Evolutionary conservation across 306 rosid species (phyloP), one percentile per base, ranked within the genome.

Genomic region (Phaseolus lunatus): DNA sequence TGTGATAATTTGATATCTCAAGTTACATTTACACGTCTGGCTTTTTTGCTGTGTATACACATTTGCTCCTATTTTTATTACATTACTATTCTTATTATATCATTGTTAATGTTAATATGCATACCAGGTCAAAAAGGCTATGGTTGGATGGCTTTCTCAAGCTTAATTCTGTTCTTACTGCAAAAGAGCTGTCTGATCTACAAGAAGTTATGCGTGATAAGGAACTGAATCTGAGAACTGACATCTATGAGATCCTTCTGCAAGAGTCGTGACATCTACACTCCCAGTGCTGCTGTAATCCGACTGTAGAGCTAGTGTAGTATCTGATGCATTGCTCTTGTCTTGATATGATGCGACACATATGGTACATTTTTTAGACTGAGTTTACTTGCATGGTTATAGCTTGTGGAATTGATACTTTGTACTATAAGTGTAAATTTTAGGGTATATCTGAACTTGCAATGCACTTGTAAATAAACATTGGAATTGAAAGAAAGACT

Each of bases 131-230:
- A 43, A 95, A 95, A 80, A 87, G 79, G 79, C 86, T 95, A 65
- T 95, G 98, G 98, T 82, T 95, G 47, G 98, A 95, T 73, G 98
- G 97, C 73, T 95, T 92, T 81, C 86, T 86, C 37, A 89, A 90
- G 79, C 87, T 95, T 73, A 88, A 88, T 75, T 67, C 90, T 9
- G 67, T 86, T 44, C 86, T 95, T 22, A 85, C 88, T 39, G 90
- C 91, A 20, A 95, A 95, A 81, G 97, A 95, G 83, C 92, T 95
- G 44, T 90, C 98, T 22, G 97, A 95, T 90, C 92, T 95, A 23
- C 98, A 95, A 68, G 98, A 95, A 85, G 97, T 95, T 23, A 95
- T 95, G 98, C 91, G 96, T 58, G 98, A 92, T 58, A 95, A 95
- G 86, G 97, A 95, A 52, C 81, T 95, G 77, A 94, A 94, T 85